phyloP scores from a whole-genome alignment of 192 early-diverging fungal genomes.

The Coemansia sp. region DNA sequence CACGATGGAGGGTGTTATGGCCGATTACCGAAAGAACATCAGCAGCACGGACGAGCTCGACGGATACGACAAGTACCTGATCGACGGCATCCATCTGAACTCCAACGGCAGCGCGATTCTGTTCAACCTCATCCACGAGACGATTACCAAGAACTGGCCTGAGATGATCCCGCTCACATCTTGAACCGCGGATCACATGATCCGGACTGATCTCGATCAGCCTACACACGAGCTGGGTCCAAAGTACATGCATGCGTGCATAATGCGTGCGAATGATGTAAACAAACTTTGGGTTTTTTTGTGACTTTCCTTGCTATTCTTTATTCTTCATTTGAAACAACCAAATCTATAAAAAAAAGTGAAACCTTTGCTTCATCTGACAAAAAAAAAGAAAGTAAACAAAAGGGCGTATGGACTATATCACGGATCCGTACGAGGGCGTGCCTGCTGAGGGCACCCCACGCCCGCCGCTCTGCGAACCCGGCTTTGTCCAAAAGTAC shows the following conservation, averaged over 20 bases:
- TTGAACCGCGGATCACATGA: background rate
- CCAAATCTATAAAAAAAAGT: background rate
- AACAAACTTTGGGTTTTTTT: background rate
- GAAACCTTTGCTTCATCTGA: constrained; percentile 1
- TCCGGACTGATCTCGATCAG: background rate
- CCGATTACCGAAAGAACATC: background rate
- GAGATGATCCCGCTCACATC: constrained; percentile 10
- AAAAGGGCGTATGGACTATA: constrained; percentile 29
- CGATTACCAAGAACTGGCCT: constrained; percentile 14
- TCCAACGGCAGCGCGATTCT: constrained; percentile 53
- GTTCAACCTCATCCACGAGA: constrained; percentile 10
- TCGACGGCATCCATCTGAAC: constrained; percentile 61
- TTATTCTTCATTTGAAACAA: background rate
- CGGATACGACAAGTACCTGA: constrained; percentile 45
- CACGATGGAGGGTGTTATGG: constrained; percentile 20
- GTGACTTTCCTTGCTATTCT: too few relatives aligned
- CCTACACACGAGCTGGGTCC: background rate
- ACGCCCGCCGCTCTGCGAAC: constrained; percentile 52
- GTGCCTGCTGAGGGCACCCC: background rate
- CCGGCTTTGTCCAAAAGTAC: constrained; percentile 63
- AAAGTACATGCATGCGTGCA: too few relatives aligned
- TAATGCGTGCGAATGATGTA: too few relatives aligned
- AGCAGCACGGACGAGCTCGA: constrained; percentile 5
- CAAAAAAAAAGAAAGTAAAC: background rate
- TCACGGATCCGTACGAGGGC: constrained; percentile 6